Conservation (phyloP, 164 flowering plant genomes). For the Berberis thunbergii region DNA sequence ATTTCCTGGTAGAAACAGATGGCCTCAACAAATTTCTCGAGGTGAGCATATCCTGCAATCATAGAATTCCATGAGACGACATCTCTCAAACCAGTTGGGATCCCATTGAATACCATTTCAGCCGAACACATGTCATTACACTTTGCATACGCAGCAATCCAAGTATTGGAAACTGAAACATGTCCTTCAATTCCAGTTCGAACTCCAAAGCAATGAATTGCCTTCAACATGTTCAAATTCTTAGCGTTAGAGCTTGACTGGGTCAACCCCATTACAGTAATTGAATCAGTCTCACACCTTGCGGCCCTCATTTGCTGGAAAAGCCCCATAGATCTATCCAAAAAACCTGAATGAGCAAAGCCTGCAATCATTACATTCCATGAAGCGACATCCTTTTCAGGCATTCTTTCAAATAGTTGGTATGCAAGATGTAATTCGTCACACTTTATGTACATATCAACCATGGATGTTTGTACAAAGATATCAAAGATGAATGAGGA, state of each 20-base stretch:
- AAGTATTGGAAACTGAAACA: too few relatives aligned
- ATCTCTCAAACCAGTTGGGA: conserved; percentile 20
- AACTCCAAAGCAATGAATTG: background rate
- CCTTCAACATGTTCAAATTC: background rate
- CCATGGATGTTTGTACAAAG: conserved; percentile 40
- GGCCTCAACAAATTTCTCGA: conserved; percentile 15
- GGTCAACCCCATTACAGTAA: too few relatives aligned
- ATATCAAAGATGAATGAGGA: conserved; percentile 33
- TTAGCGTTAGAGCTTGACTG: too few relatives aligned
- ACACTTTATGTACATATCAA: conserved; percentile 26
- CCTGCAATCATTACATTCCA: too few relatives aligned
- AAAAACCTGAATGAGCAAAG: too few relatives aligned
- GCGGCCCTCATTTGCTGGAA: too few relatives aligned
- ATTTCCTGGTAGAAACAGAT: conserved; percentile 22
- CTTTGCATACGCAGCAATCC: too few relatives aligned
- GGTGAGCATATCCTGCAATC: conserved; percentile 34
- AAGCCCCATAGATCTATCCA: too few relatives aligned
- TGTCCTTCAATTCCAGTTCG: background rate
- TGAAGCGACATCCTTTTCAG: too few relatives aligned
- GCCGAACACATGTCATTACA: background rate
- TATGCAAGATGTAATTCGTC: too few relatives aligned
- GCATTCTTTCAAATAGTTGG: too few relatives aligned
- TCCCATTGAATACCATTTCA: conserved; percentile 25
- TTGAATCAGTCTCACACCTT: too few relatives aligned
- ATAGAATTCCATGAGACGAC: conserved; percentile 60